These are phyloP conservation scores for Ustilago cynodontis DNA, from an alignment of 1,284 basidiomycete genomes.

Conservation along the genomic window DNA sequence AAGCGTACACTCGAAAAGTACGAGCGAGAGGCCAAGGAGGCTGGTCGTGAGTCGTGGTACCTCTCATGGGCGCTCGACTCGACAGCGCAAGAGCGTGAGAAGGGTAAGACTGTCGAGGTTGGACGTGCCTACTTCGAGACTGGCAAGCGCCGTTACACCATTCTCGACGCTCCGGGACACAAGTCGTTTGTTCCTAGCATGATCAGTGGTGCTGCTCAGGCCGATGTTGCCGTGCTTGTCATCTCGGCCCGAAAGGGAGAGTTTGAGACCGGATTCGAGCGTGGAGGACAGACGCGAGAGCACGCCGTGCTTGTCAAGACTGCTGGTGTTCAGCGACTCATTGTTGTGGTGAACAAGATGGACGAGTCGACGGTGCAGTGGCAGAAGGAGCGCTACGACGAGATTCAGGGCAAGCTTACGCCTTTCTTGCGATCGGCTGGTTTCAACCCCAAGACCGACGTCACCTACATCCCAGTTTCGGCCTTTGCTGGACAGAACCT, in stretches of 20 bases:
- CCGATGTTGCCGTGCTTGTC: conserved; percentile 68
- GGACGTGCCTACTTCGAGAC: conserved; percentile 70
- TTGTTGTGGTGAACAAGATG: conserved; percentile 70
- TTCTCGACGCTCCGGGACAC: conserved; percentile 69
- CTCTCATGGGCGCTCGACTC: conserved; percentile 69
- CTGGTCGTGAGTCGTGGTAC: conserved; percentile 69
- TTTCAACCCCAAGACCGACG: conserved; percentile 69
- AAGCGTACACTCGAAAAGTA: conserved; percentile 70
- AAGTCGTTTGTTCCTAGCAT: conserved; percentile 69
- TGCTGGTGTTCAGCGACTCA: conserved; percentile 68
- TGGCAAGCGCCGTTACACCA: conserved; percentile 68
- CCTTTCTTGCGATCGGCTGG: conserved; percentile 65
- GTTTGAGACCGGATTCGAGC: conserved; percentile 69
- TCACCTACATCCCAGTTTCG: conserved; percentile 68
- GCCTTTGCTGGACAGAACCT: conserved; percentile 68
- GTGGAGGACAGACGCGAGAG: conserved; percentile 69
- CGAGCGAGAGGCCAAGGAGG: conserved; percentile 69
- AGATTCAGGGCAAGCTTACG: conserved; percentile 65
- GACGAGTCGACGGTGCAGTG: conserved; percentile 68
- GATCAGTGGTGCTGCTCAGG: conserved; percentile 69
- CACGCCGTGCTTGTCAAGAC: conserved; percentile 70
- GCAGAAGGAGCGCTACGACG: conserved; percentile 66
- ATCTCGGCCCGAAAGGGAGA: conserved; percentile 68
- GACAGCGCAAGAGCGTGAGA: conserved; percentile 68
- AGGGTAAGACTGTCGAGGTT: conserved; percentile 70